These are phyloP conservation scores for Balamuthia mandrillaris DNA, from an alignment of 208 protist species.

Conservation along the genomic window DNA sequence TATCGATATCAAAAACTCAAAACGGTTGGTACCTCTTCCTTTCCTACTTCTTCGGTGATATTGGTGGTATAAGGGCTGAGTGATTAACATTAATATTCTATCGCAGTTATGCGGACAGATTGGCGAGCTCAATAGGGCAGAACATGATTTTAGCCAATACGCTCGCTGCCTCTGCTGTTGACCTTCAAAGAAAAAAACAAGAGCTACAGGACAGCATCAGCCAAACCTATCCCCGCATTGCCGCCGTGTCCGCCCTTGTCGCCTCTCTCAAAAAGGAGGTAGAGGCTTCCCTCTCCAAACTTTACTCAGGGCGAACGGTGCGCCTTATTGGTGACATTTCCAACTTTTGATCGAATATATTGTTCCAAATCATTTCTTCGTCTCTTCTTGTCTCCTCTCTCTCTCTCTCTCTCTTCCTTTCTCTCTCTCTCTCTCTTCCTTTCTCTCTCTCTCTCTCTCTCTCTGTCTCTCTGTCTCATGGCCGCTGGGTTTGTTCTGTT, in stretches of 20 bases:
- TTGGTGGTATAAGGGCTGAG: background rate
- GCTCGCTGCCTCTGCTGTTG: background rate
- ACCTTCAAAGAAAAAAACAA: background rate
- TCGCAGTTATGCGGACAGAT: background rate
- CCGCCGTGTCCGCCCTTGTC: background rate
- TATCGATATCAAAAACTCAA: constrained; percentile 22
- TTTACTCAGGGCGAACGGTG: background rate
- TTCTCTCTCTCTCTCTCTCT: no score
- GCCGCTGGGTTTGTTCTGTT: no score
- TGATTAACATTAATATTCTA: background rate
- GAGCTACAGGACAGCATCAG: constrained; percentile 15
- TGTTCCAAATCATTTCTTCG: no score
- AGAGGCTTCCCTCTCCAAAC: background rate
- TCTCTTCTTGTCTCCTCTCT: no score
- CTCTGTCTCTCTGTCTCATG: no score
- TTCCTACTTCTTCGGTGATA: no score
- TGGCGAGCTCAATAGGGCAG: background rate
- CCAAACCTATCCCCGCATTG: background rate
- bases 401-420: no score
- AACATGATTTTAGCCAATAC: background rate
- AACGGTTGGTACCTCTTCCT: background rate
- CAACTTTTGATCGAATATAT: no score
- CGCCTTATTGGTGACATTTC: background rate
- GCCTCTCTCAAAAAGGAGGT: background rate
- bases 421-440: no score